Percentiles rank a stretch among this genome's conserved stretches.
phyloP scores from a whole-genome alignment of 2,329 filamentous ascomycete genomes.

The Paraconiothyrium sp. region DNA sequence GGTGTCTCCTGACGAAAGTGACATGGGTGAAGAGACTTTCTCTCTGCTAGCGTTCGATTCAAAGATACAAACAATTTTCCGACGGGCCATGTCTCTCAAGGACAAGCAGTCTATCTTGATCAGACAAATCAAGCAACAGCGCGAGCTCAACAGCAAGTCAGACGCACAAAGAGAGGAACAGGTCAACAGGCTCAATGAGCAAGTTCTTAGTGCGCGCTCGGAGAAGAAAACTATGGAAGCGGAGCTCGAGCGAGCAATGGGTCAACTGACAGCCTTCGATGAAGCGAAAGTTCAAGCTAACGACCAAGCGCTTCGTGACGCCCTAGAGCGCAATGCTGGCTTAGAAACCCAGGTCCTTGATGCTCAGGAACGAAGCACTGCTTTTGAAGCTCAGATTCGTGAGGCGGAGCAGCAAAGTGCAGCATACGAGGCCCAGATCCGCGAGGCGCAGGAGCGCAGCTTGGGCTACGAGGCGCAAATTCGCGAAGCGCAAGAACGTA shows the following conservation, averaged over 20 bases:
- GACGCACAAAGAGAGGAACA: slow-evolving; percentile 63
- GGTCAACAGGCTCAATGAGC: slow-evolving; percentile 53
- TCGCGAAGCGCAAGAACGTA: slow-evolving; percentile 43
- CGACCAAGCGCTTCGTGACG: slow-evolving; percentile 34
- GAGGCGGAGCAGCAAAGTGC: slow-evolving; percentile 43
- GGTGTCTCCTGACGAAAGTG: slow-evolving; percentile 69
- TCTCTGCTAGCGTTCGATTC: slow-evolving; percentile 78
- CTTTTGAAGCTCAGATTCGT: slow-evolving; percentile 37
- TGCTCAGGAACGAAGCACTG: slow-evolving; percentile 38
- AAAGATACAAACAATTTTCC: slow-evolving; percentile 81
- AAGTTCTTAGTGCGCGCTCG: slow-evolving; percentile 48
- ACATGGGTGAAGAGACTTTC: slow-evolving; percentile 69
- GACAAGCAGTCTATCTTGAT: slow-evolving; percentile 91
- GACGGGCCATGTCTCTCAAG: slow-evolving; percentile 77
- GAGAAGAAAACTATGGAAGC: slow-evolving; percentile 48
- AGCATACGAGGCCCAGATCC: slow-evolving; percentile 31
- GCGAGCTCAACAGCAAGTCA: slow-evolving; percentile 88
- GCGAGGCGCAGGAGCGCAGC: slow-evolving; percentile 34
- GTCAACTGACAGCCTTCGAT: slow-evolving; percentile 42
- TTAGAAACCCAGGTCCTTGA: slow-evolving; percentile 46
- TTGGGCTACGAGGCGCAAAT: slow-evolving; percentile 44
- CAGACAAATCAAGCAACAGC: slow-evolving; percentile 93
- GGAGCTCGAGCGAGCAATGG: slow-evolving; percentile 48
- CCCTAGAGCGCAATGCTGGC: slow-evolving; percentile 40
- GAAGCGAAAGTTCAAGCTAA: slow-evolving; percentile 34